phyloP scores from a whole-genome alignment of 2,329 filamentous ascomycete species.

The Scleromitrula shiraiana region DNA sequence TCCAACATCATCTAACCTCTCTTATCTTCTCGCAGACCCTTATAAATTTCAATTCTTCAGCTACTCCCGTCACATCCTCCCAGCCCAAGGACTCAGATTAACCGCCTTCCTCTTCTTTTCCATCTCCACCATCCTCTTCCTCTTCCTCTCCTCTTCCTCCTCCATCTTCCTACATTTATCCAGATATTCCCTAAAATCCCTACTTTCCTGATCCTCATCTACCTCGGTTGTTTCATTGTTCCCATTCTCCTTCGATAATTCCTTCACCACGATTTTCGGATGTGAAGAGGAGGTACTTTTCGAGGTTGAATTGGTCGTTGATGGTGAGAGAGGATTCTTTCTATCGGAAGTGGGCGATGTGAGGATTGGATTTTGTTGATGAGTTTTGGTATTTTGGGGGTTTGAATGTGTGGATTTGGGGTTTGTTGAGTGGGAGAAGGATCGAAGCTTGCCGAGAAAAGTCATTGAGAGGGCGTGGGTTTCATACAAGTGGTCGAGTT shows the following conservation, averaged over 20 bases:
- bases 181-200: constrained; percentile 5
- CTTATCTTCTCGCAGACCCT: no score
- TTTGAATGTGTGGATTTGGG: neutral
- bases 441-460: constrained; percentile 5
- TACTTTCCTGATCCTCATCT: neutral
- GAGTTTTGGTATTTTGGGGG: neutral
- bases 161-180: constrained; percentile 6
- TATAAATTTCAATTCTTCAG: neutral
- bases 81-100: constrained; percentile 28
- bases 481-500: neutral
- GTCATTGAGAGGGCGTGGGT: neutral
- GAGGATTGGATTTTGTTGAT: neutral
- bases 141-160: constrained; percentile 10
- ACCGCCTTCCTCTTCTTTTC: constrained; percentile 36
- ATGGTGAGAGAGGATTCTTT: constrained; percentile 5
- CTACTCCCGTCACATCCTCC: constrained; percentile 4
- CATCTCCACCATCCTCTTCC: constrained; percentile 29
- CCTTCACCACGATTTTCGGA: neutral
- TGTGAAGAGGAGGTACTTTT: neutral
- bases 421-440: neutral
- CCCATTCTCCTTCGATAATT: neutral
- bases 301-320: constrained; percentile 2
- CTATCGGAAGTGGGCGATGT: neutral
- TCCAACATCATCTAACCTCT: no score
- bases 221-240: neutral